Evolutionary conservation across 495 filamentous ascomycete genomes (phyloP).

Genomic region (Cenococcum geophilum): DNA sequence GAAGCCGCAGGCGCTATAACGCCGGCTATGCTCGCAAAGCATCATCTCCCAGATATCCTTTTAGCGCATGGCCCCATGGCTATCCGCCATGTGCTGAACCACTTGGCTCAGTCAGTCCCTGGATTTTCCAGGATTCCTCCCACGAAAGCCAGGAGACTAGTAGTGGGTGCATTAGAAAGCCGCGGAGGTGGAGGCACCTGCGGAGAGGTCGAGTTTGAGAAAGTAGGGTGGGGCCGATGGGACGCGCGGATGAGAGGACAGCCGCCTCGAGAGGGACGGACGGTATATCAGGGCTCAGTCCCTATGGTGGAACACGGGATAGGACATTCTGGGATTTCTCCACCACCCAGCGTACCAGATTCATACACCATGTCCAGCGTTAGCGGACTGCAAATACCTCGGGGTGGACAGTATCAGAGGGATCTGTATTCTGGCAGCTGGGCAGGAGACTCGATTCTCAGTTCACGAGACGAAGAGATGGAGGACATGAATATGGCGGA

Average conservation of each 20-base stretch:
- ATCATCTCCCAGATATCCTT: slow-evolving; percentile 87
- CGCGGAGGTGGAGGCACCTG: slow-evolving; percentile 57
- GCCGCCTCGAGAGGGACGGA: slow-evolving; percentile 45
- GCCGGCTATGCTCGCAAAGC: slow-evolving; percentile 76
- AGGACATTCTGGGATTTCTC: slow-evolving; percentile 33
- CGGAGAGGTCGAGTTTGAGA: slow-evolving; percentile 84
- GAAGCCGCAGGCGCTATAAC: slow-evolving; percentile 82
- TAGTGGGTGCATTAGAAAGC: slow-evolving; percentile 77
- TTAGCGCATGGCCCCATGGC: slow-evolving; percentile 83
- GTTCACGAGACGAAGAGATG: slow-evolving; percentile 32
- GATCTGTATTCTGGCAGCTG: slow-evolving; percentile 55
- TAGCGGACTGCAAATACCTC: slow-evolving; percentile 61
- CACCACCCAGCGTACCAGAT: slow-evolving; percentile 44
- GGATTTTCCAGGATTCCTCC: slow-evolving; percentile 89
- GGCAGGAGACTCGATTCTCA: slow-evolving; percentile 39
- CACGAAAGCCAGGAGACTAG: slow-evolving; percentile 81
- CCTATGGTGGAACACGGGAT: slow-evolving; percentile 16
- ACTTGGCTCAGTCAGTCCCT: slow-evolving; percentile 85
- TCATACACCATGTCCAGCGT: slow-evolving; percentile 41
- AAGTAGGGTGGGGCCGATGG: slow-evolving; percentile 97
- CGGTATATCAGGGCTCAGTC: slow-evolving; percentile 26
- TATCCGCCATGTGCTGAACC: slow-evolving; percentile 90
- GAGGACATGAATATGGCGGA: slow-evolving; percentile 63
- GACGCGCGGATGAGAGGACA: slow-evolving; percentile 72
- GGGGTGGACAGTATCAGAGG: slow-evolving; percentile 42